Evolutionary conservation across 768 basidiomycete species (phyloP).

Genomic region (Rhodosporidiobolus odoratus): DNA sequence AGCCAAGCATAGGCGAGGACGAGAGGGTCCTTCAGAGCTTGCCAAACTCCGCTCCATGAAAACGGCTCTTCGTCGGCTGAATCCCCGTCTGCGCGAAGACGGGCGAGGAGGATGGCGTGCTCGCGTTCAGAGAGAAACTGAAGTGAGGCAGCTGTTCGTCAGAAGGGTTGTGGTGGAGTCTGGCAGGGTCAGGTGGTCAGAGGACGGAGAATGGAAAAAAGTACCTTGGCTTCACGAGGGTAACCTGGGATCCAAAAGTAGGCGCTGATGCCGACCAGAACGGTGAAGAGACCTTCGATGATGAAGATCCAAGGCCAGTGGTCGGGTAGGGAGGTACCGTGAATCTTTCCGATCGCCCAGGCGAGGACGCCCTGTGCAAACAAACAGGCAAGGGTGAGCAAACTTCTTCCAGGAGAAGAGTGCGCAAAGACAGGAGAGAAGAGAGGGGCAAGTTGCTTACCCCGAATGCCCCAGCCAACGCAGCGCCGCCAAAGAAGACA

Average conservation of each 20-base stretch:
- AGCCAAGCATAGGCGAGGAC: conserved; percentile 60
- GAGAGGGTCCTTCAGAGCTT: conserved; percentile 52
- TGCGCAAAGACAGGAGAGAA: conserved; percentile 51
- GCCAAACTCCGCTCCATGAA: conserved; percentile 57
- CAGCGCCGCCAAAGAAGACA: conserved; percentile 62
- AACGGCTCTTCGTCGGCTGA: conserved; percentile 56
- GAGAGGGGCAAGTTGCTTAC: conserved; percentile 37
- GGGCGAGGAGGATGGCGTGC: conserved; percentile 53
- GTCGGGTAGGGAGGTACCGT: conserved; percentile 38
- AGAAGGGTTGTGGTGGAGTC: too few relatives aligned
- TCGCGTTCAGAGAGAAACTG: conserved; percentile 56
- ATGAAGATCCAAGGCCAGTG: conserved; percentile 40
- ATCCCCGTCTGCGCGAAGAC: conserved; percentile 57
- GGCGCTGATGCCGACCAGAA: conserved; percentile 43
- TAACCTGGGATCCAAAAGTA: conserved; percentile 60
- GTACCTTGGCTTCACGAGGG: conserved; percentile 55
- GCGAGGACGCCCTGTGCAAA: conserved; percentile 39
- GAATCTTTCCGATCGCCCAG: conserved; percentile 38
- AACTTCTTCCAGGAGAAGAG: conserved; percentile 36
- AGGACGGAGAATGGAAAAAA: not conserved
- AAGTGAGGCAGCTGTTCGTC: not conserved
- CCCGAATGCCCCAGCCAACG: conserved; percentile 42
- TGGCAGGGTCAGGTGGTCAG: not conserved
- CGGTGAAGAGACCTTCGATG: conserved; percentile 53
- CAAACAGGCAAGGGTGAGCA: conserved; percentile 27